Evolutionary conservation across 805 yeast genomes (phyloP).

Genomic region (Scheffersomyces stipitis): DNA sequence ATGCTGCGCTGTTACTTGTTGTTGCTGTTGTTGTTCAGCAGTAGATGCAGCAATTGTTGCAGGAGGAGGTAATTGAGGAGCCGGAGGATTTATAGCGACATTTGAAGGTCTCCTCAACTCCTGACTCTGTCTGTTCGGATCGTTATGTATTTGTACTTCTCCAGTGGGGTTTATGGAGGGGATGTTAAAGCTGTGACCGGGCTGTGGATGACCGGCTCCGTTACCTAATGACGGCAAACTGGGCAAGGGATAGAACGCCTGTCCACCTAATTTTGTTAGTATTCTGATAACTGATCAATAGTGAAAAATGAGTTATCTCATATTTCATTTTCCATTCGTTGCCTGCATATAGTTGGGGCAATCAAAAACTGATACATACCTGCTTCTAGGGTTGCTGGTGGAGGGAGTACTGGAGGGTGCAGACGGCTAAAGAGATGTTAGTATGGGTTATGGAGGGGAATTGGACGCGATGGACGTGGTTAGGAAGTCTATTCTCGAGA

Average conservation of each 20-base stretch:
- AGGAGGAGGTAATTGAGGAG: slow-evolving; percentile 28
- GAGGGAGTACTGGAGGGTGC: slow-evolving; percentile 60
- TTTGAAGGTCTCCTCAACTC: slow-evolving; percentile 27
- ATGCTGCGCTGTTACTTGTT: too few species aligned
- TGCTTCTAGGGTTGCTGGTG: slow-evolving; percentile 54
- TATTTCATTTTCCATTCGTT: too few species aligned
- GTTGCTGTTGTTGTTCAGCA: slow-evolving; percentile 11
- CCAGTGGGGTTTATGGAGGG: slow-evolving; percentile 44
- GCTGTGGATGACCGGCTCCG: slow-evolving; percentile 35
- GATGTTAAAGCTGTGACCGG: slow-evolving; percentile 48
- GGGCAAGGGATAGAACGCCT: slow-evolving; percentile 50
- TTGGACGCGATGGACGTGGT: too few species aligned
- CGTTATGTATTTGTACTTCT: slow-evolving; percentile 13
- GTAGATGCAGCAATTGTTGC: slow-evolving; percentile 20
- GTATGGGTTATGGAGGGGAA: slow-evolving; percentile 17
- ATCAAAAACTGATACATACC: too few species aligned
- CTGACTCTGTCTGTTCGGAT: slow-evolving; percentile 18
- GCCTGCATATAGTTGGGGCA: too few species aligned
- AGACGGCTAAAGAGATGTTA: slow-evolving; percentile 47
- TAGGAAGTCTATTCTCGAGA: too few species aligned
- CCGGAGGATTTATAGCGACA: slow-evolving; percentile 14
- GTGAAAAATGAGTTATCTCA: too few species aligned
- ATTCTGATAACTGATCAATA: slow-evolving; percentile 3
- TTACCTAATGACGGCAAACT: slow-evolving; percentile 51
- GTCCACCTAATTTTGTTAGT: slow-evolving; percentile 39